A percentile compares a stretch with the other conserved stretches of the same genome.
Conservation (phyloP, 345 rosid genomes). For the Erucastrum elatum region DNA sequence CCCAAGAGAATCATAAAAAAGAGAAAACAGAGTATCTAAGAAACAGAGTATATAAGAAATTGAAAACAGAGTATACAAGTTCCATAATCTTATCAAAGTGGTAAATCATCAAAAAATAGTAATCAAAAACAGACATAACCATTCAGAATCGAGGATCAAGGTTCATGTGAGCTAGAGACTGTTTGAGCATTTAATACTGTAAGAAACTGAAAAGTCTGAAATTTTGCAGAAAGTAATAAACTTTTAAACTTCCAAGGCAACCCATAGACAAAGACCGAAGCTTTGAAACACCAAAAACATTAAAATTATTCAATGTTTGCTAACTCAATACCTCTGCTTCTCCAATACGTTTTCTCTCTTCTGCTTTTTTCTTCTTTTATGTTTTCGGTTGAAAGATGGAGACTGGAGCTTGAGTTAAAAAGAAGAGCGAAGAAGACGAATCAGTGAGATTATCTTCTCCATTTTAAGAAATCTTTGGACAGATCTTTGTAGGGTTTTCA, state of each 20-base stretch:
- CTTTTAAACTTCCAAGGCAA: constrained; percentile 30
- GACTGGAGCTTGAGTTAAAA: constrained; percentile 18
- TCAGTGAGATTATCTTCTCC: constrained; percentile 7
- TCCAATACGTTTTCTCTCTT: background rate
- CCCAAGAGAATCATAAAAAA: background rate
- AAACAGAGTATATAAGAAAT: background rate
- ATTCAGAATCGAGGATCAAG: constrained; percentile 35
- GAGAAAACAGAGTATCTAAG: background rate
- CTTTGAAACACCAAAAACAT: constrained; percentile 7
- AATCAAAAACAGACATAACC: background rate
- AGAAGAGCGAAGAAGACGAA: constrained; percentile 1
- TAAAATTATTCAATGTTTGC: background rate
- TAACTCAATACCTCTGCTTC: constrained; percentile 15
- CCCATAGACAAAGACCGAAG: constrained; percentile 23
- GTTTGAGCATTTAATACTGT: background rate
- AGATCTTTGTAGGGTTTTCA: constrained; percentile 39
- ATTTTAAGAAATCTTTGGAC: constrained; percentile 25
- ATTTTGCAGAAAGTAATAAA: constrained; percentile 25
- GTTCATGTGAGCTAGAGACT: background rate
- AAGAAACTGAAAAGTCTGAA: constrained; percentile 24
- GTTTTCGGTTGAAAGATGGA: constrained; percentile 15
- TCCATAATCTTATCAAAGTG: background rate
- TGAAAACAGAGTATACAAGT: constrained; percentile 9
- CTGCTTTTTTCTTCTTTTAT: background rate
- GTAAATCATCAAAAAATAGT: constrained; percentile 5